Conservation (phyloP, 495 filamentous ascomycete genomes). For the Talaromyces borbonicus region DNA sequence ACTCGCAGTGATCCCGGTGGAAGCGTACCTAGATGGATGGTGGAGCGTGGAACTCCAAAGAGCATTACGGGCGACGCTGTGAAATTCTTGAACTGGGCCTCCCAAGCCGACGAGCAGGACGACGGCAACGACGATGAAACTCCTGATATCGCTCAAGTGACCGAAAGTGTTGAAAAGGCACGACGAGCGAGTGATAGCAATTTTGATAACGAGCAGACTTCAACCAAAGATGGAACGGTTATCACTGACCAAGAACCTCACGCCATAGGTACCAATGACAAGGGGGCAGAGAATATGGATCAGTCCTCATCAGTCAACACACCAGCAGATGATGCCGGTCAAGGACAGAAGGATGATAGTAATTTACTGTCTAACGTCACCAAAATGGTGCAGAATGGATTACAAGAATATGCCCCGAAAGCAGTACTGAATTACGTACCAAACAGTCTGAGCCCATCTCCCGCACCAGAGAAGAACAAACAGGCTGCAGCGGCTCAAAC, state of each 20-base stretch:
- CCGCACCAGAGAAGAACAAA: constrained; percentile 23
- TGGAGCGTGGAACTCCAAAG: constrained; percentile 80
- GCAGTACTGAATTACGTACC: constrained; percentile 41
- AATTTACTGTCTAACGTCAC: constrained; percentile 38
- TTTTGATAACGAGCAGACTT: background rate
- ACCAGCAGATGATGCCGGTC: constrained; percentile 10
- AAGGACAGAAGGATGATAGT: constrained; percentile 18
- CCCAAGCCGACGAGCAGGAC: constrained; percentile 38
- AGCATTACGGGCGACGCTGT: constrained; percentile 74
- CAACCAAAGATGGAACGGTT: background rate
- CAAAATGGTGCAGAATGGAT: constrained; percentile 27
- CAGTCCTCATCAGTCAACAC: background rate
- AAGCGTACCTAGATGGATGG: constrained; percentile 86
- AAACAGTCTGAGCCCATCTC: constrained; percentile 23
- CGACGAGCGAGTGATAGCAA: background rate
- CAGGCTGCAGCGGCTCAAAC: constrained; percentile 10
- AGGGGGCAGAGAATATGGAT: constrained; percentile 1
- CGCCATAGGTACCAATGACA: background rate
- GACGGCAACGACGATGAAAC: constrained; percentile 29
- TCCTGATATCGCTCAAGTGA: constrained; percentile 3
- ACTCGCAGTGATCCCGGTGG: constrained; percentile 92
- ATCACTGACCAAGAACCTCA: constrained; percentile 3
- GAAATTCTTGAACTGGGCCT: constrained; percentile 83
- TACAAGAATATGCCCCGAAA: constrained; percentile 36
- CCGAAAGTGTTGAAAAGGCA: constrained; percentile 8